Conservation (phyloP, 1,284 basidiomycete genomes). For the Irpex rosettiformis region DNA sequence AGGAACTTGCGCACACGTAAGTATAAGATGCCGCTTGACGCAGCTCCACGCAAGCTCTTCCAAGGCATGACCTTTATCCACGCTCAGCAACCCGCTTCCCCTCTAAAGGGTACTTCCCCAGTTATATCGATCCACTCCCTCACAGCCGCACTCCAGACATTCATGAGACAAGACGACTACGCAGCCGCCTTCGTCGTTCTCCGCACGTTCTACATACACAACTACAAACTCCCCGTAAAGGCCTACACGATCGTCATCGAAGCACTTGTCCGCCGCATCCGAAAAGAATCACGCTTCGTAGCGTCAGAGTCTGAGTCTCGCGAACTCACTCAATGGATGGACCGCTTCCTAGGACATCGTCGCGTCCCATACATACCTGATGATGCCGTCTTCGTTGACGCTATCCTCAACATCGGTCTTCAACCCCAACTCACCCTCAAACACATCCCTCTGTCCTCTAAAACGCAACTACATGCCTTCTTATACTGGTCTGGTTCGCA, state of each 20-base stretch:
- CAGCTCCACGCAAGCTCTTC: constrained; percentile 42
- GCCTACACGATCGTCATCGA: background rate
- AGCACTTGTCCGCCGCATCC: background rate
- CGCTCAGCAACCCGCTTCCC: constrained; percentile 19
- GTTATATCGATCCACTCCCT: constrained; percentile 34
- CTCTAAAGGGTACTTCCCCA: constrained; percentile 21
- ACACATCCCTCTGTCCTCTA: background rate
- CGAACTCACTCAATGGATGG: background rate
- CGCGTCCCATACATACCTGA: background rate
- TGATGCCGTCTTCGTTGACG: background rate
- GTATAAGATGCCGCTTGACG: constrained; percentile 19
- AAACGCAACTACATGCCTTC: background rate
- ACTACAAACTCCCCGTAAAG: background rate
- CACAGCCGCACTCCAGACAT: constrained; percentile 39
- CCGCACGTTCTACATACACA: constrained; percentile 25
- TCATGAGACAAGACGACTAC: constrained; percentile 43
- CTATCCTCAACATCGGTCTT: background rate
- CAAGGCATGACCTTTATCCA: constrained; percentile 41
- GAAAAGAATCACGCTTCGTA: background rate
- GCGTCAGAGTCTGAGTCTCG: background rate
- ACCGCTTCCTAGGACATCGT: background rate
- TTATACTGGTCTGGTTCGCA: background rate
- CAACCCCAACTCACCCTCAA: background rate
- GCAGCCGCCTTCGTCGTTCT: constrained; percentile 40
- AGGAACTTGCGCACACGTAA: constrained; percentile 19